Evolutionary conservation across 2,329 filamentous ascomycete species (phyloP).

Genomic region (Sarocladiaceae sp.): DNA sequence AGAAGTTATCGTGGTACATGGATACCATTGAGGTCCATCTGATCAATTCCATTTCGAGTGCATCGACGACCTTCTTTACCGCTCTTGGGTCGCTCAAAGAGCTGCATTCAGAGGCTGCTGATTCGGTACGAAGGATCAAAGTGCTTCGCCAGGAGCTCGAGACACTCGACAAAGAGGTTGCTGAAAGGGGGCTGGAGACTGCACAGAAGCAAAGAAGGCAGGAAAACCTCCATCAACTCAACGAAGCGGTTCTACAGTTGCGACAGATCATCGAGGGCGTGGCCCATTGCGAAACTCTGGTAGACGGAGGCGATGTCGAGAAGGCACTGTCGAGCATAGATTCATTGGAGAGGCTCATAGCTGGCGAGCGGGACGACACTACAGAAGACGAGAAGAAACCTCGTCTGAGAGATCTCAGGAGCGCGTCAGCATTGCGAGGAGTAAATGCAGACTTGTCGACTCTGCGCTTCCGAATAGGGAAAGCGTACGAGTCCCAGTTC

Average conservation of each 20-base stretch:
- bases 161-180: slow-evolving; percentile 81
- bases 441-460: slow-evolving; percentile 73
- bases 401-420: slow-evolving; percentile 64
- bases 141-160: slow-evolving; percentile 73
- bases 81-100: slow-evolving; percentile 87
- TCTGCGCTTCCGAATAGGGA: slow-evolving; percentile 77
- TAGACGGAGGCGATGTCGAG: slow-evolving; percentile 81
- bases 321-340: slow-evolving; percentile 75
- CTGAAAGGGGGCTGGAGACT: slow-evolving; percentile 77
- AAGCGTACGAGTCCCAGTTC: slow-evolving; percentile 79
- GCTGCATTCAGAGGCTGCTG: slow-evolving; percentile 85
- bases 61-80: slow-evolving; percentile 94
- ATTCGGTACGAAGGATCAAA: slow-evolving; percentile 86
- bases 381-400: slow-evolving; percentile 16
- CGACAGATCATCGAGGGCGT: slow-evolving; percentile 73
- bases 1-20: slow-evolving; percentile 99
- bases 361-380: slow-evolving; percentile 55
- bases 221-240: slow-evolving; percentile 80
- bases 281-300: slow-evolving; percentile 70
- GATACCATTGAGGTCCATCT: slow-evolving; percentile 97
- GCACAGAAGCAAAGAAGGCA: slow-evolving; percentile 76
- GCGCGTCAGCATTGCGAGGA: slow-evolving; percentile 74
- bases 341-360: slow-evolving; percentile 72
- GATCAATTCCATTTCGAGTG: slow-evolving; percentile 92
- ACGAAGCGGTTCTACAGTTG: slow-evolving; percentile 79